Percentiles rank a stretch among this genome's conserved stretches.
Conservation (phyloP, 164 flowering plant species). For the Vitis rotundifolia region DNA sequence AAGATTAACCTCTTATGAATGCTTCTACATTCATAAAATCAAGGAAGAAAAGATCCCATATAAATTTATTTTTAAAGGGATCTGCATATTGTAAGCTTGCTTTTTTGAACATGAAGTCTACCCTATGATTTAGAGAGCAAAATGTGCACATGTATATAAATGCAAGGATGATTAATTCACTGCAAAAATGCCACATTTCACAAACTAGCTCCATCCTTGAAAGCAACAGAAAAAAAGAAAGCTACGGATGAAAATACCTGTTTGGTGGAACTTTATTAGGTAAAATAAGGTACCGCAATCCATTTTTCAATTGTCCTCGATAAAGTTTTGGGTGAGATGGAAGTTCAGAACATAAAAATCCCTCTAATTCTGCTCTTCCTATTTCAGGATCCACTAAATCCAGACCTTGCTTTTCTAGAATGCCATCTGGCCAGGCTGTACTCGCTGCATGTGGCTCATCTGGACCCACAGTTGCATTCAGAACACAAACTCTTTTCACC, state of each 20-base stretch:
- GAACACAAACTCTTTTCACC: conserved; percentile 48
- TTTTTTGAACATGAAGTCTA: no score
- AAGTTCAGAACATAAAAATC: conserved; percentile 65
- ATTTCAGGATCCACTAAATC: conserved; percentile 49
- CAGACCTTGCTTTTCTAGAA: conserved; percentile 61
- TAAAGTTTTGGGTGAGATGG: conserved; percentile 92
- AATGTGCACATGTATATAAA: no score
- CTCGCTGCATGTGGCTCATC: conserved; percentile 99
- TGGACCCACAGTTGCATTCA: conserved; percentile 82
- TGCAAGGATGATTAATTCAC: neutral
- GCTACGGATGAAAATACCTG: conserved; percentile 51
- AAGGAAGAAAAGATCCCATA: no score
- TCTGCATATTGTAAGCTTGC: no score
- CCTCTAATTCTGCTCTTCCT: conserved; percentile 46
- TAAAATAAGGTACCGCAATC: conserved; percentile 86
- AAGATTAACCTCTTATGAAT: no score
- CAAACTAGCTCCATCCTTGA: neutral
- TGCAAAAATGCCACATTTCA: neutral
- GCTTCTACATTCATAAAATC: no score
- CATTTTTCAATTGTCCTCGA: conserved; percentile 88
- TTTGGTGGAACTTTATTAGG: conserved; percentile 95
- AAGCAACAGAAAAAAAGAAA: neutral
- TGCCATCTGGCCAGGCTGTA: conserved; percentile 76
- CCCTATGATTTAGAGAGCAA: no score
- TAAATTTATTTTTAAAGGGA: no score